phyloP scores from a whole-genome alignment of 1,139 yeast genomes.

The Saccharomyces hybrid region DNA sequence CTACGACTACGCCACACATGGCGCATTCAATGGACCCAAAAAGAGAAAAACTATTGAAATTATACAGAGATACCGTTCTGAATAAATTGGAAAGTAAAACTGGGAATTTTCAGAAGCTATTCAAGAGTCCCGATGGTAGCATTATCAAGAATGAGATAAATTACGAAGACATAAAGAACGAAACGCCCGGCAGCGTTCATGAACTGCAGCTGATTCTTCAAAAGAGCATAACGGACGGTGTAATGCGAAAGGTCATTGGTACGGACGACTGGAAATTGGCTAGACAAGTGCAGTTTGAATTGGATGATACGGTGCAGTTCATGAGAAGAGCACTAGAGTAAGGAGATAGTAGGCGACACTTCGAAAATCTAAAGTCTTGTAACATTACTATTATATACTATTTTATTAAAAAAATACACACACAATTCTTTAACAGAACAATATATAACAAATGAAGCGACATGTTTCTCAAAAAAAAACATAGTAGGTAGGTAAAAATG shows the following conservation, averaged over 20 bases:
- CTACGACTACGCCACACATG: not conserved
- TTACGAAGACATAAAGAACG: slow-evolving; percentile 20
- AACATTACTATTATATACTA: not conserved
- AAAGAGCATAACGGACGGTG: slow-evolving; percentile 25
- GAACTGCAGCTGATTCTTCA: slow-evolving; percentile 28
- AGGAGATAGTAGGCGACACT: not conserved
- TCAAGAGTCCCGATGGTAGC: slow-evolving; percentile 5
- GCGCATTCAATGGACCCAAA: slow-evolving; percentile 16
- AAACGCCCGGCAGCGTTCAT: slow-evolving; percentile 27
- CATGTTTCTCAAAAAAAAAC: not conserved
- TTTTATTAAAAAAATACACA: slow-evolving; percentile 2
- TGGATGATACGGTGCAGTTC: slow-evolving; percentile 31
- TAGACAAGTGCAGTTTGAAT: slow-evolving; percentile 24
- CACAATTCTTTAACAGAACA: not conserved
- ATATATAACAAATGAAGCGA: not conserved
- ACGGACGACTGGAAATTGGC: slow-evolving; percentile 22
- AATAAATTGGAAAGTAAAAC: slow-evolving; percentile 24
- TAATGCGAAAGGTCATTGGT: slow-evolving; percentile 22
- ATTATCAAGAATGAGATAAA: slow-evolving; percentile 19
- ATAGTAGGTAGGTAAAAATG: not conserved
- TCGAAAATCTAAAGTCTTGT: not conserved
- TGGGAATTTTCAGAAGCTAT: slow-evolving; percentile 13
- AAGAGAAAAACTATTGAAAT: slow-evolving; percentile 24
- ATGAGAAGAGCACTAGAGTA: slow-evolving; percentile 30
- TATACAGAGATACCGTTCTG: slow-evolving; percentile 29